Evolutionary conservation across 352 stramenopile species (phyloP), one percentile per base, ranked within the genome.

Genomic region (Lagenidium giganteum): DNA sequence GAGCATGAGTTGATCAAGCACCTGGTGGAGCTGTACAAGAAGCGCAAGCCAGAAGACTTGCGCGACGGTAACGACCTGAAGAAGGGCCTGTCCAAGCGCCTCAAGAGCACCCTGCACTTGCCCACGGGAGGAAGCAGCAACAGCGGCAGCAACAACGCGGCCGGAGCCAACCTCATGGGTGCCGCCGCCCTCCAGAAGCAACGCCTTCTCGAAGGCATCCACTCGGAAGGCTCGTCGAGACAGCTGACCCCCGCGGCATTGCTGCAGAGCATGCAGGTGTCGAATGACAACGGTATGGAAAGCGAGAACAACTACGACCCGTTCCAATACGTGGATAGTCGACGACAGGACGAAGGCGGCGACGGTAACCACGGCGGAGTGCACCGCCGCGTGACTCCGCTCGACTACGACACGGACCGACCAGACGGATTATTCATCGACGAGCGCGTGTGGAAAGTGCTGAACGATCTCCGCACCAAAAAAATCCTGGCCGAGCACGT

Each of bases 1-100:
- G 83, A 95, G 50, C 72, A 80, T 27, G 85, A 96, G 16, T 36
- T 85, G 3, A 27, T 89, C 38, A 87, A 86, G 34, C 61, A 83
- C 13, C 54, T 96, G 29, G 29, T 81, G 4, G 76, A 89, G 21
- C 53, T 95, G 1, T 96, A 79, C 44, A 77, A 78, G 47, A 87
- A 84, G 38, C 72, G 77, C 22, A 86, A 83, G 16, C 42, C 39
- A 0, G 79, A 92, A 22, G 75, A 83, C 29, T 22, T 67, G 13
- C 57, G 52, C 0, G 26, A 61, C n/a, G 44, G 47, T 4, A 57
- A 46, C 0, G 39, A 42, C 1, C 12, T 26, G 3, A 24, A 9
- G 16, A 38, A 13, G 35, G 27, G 17, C 45, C 43, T n/a, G 42
- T 26, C 3, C 31, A 37, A 29, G n/a, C 60, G 57, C 14, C 44